Evolutionary conservation across 78 protist species (phyloP), one percentile per base, ranked within the genome.

Genomic region (Cavenderia fasciculata): DNA sequence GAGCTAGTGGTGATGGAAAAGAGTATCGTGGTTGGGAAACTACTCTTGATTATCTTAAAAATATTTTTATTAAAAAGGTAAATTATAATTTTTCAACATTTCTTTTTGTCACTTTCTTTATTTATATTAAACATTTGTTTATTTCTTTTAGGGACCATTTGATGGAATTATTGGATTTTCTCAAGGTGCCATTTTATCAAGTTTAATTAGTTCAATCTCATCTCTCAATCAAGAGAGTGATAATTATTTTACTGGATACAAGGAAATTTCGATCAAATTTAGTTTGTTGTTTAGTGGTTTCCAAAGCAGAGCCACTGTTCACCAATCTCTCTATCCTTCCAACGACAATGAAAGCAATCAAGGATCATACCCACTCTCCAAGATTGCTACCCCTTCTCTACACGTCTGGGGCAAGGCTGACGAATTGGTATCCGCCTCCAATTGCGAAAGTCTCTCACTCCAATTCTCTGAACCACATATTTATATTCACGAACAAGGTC

Each of bases 361-460:
- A 47, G 44, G 14, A 34, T 18, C 12, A 18, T 82, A 82, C 25
- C 90, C 88, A 25, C 44, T 65, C 23, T 16, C 38, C 46, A 82
- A 82, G 36, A 82, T 82, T 40, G 27, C 52, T 10, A 82, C 66
- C 41, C 90, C 90, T 21, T 68, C 90, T 10, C 70, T 82, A n/a
- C 90, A 82, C 57, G 65, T 65, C 57, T 82, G 90, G 90, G 90
- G 90, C 36, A 82, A 82, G 23, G 56, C 90, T 0, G 90, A 82
- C 57, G 90, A 82, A 34, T 68, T 82, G 78, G 70, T 68, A 1
- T 33, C 71, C 0, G 77, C 90, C 8, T 40, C 90, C 59, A 82
- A 82, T 31, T 82, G 90, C 73, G 90, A 82, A 68, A 40, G 61
- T 23, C 29, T 82, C 16, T 82, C 90, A 57, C 78, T 38, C 56